A percentile compares a stretch with the other conserved stretches of the same genome.
Evolutionary conservation across 2,329 filamentous ascomycete genomes (phyloP).

Genomic region (Stemphylium vesicarium): DNA sequence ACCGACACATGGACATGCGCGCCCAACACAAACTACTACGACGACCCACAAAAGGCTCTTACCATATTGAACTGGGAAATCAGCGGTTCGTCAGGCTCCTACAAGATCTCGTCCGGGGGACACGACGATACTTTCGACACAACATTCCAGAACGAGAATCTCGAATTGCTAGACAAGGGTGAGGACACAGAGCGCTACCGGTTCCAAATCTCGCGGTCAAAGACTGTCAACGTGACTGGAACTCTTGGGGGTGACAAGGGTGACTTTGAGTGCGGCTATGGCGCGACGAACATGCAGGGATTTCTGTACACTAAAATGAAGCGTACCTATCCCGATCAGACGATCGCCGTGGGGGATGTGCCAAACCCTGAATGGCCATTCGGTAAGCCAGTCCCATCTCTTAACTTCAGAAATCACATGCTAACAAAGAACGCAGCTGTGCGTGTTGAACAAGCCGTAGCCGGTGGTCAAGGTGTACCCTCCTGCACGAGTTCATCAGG

Average conservation of each 20-base stretch:
- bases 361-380: conserved; percentile 45
- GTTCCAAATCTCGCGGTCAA: conserved; percentile 62
- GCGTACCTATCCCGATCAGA: conserved; percentile 48
- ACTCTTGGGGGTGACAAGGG: conserved; percentile 54
- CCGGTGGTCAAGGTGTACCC: conserved; percentile 58
- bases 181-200: conserved; percentile 61
- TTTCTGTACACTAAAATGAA: conserved; percentile 65
- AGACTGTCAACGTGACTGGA: conserved; percentile 59
- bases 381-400: conserved; percentile 25
- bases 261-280: conserved; percentile 64
- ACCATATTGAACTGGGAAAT: conserved; percentile 70
- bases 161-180: conserved; percentile 58
- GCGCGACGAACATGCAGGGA: conserved; percentile 61
- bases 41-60: conserved; percentile 49
- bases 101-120: conserved; percentile 62
- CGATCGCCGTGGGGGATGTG: conserved; percentile 34
- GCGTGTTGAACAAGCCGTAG: conserved; percentile 60
- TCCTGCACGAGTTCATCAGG: conserved; percentile 58
- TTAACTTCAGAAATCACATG: neutral
- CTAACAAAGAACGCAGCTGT: conserved; percentile 51
- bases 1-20: conserved; percentile 67
- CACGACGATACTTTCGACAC: conserved; percentile 62
- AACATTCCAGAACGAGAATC: conserved; percentile 59
- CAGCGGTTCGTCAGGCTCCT: conserved; percentile 47
- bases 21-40: conserved; percentile 60